Base-by-base conservation (phyloP, 768 basidiomycete species). In the Boletus fagicola region DNA sequence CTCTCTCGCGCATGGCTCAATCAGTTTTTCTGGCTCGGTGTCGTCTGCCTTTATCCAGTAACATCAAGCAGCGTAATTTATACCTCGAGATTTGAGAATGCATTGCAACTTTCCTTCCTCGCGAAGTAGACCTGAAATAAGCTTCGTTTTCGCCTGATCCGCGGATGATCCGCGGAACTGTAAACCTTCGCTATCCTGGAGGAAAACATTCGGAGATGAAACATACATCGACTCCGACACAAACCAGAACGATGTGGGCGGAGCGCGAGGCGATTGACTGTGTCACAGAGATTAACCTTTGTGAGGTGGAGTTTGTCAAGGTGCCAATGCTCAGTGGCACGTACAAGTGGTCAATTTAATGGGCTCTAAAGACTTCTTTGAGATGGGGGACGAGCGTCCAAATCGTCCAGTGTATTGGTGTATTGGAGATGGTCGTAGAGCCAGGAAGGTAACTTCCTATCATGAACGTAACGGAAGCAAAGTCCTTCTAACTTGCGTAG, bases 201-300 rank as follows among this genome's bases (percentile, higher is more conserved):
- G 49, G 56, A 40, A 48, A 58, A 57, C 56, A 59, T 59, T 66
- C 64, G 66, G 69, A 68, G 65, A 68, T 71, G 60, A 57, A 66
- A 66, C 57, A 43, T 8, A 43, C 60, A 50, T 46, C 38, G 65
- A 69, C 69, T 67, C 69, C 65, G 65, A 62, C 59, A 49, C 39
- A 44, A 38, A 51, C 40, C 8, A 40, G 39, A 15, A 20, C 30
- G 49, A 22, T 48, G 24, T 33, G 15, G 49, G 44, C 35, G 45
- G 58, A 60, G 40, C 40, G 28, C 30, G 42, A 60, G 39, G 51
- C 16, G 24, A 13, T 28, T 50, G 36, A 50, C 22, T 15, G 22
- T 35, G 15, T 16, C 48, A 13, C 4, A 9, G 48, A 20, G 20
- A 33, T 33, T 48, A 48, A 33, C 47, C 39, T 44, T 26, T 50